A percentile compares a stretch with the other conserved stretches of the same genome.
Conservation (phyloP, 106 monocot species). For the Allium cepa region DNA sequence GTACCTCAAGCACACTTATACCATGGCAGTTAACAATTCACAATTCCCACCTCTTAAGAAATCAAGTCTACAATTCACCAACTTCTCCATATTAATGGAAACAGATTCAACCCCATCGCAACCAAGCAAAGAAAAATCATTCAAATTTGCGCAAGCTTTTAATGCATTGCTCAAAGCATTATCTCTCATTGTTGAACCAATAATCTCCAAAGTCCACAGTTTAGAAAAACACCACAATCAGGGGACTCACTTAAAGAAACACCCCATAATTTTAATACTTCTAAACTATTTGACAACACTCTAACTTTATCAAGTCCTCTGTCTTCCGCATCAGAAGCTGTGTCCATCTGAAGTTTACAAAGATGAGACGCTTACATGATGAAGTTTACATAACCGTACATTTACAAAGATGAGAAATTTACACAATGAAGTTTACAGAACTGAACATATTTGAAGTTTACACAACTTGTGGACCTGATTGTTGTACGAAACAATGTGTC, state of each 20-base stretch:
- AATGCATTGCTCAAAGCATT: constrained; percentile 33
- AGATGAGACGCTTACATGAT: too few relatives aligned
- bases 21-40: constrained; percentile 44
- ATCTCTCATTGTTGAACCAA: constrained; percentile 56
- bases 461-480: too few relatives aligned
- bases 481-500: too few relatives aligned
- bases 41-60: constrained; percentile 44
- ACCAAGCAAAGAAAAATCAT: constrained; percentile 70
- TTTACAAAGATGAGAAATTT: too few relatives aligned
- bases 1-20: constrained; percentile 19
- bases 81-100: constrained; percentile 30
- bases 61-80: constrained; percentile 84
- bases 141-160: constrained; percentile 64
- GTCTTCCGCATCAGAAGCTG: constrained; percentile 6
- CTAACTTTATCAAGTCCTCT: constrained; percentile 42
- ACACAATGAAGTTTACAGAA: too few relatives aligned
- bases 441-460: too few relatives aligned
- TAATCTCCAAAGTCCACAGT: constrained; percentile 52
- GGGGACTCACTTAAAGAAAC: constrained; percentile 49
- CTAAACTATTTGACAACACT: constrained; percentile 27
- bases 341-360: constrained; percentile 54
- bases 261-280: constrained; percentile 81
- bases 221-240: constrained; percentile 29
- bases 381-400: too few relatives aligned
- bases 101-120: constrained; percentile 58